Base-by-base conservation (phyloP, 1,139 yeast species). In the Zygoascus meyerae region DNA sequence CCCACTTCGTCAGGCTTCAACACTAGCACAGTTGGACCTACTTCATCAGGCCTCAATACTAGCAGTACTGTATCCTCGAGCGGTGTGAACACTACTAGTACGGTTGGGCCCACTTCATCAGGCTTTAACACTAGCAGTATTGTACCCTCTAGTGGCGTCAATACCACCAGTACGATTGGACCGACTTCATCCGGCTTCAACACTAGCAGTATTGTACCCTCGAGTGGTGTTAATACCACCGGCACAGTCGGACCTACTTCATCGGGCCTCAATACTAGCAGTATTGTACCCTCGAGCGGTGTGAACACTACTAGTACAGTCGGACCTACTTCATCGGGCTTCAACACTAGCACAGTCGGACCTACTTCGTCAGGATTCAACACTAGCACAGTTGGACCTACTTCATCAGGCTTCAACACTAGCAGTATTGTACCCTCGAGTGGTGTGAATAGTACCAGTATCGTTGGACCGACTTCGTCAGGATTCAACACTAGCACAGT, bases 161-260 rank as follows among this genome's bases (percentile, higher is more conserved):
- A 40, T 39, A 39, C 41, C n/a, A 18, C 14, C n/a, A 38, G 33
- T 29, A 21, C n/a, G n/a, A 37, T 18, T 18, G 15, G 42, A 18
- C 12, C 42, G 8, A 14, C 42, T 5, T 34, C 30, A 11, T 28
- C 32, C 2, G 10, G n/a, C 3, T 14, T 17, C 35, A 35, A 34
- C 17, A 18, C 41, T 9, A 18, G 17, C 18, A 34, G 38, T 26
- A 28, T 29, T 15, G 29, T 17, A 2, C 28, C 37, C 28, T 18
- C 32, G 5, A 26, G 18, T 18, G 18, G 32, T 29, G 34, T 16
- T 30, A 21, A 21, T 7, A 21, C 26, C 26, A 21, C 26, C 7
- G 7, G 26, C 7, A n/a, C 26, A 10, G 26, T 12, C 16, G 16
- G 15, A n/a, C 31, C 30, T 31, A 32, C 44, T 9, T 14, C 44